Conservation (phyloP, 2,329 filamentous ascomycete genomes). For the Trichoderma lentiforme region DNA sequence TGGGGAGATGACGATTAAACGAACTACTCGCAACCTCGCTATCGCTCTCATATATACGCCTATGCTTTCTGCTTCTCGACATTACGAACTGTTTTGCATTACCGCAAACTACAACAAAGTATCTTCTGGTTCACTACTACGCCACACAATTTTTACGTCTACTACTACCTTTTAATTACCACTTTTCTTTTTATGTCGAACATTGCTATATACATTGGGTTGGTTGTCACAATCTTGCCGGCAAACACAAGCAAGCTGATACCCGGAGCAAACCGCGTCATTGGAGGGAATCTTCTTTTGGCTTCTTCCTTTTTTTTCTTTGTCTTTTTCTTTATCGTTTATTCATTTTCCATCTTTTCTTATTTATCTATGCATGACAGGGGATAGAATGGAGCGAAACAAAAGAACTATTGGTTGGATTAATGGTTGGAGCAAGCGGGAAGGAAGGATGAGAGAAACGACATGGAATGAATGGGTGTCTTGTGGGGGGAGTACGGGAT, state of each 20-base stretch:
- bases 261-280: constrained; percentile 11
- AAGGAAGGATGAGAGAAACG: background rate
- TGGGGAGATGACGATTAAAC: constrained; percentile 42
- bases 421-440: background rate
- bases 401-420: background rate
- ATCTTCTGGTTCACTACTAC: background rate
- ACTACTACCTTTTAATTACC: background rate
- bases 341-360: background rate
- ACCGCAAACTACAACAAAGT: background rate
- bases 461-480: background rate
- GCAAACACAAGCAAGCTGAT: constrained; percentile 12
- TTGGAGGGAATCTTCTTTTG: background rate
- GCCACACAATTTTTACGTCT: background rate
- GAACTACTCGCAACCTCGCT: background rate
- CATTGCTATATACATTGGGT: constrained; percentile 9
- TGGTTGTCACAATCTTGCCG: background rate
- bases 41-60: background rate
- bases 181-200: background rate
- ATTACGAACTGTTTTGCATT: background rate
- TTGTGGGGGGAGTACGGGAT: background rate
- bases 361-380: background rate
- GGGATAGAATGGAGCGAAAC: constrained; percentile 3
- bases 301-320: background rate
- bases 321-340: background rate
- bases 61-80: background rate